Percentiles rank a stretch among this genome's conserved stretches.
Conservation (phyloP, 2,329 filamentous ascomycete species). For the Botrytis galanthina region DNA sequence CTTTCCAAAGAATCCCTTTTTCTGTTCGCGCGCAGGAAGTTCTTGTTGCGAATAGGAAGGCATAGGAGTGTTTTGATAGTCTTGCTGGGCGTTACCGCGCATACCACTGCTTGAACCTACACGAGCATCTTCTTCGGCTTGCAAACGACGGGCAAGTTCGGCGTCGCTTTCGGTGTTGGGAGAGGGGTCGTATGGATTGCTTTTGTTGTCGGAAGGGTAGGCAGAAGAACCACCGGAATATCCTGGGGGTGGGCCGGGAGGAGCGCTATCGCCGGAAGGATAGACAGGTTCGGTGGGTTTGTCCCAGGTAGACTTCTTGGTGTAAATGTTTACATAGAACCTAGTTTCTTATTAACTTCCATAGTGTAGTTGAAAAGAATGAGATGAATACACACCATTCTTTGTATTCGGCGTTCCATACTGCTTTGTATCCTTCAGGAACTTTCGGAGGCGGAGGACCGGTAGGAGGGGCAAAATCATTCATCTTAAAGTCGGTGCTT, state of each 20-base stretch:
- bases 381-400: conserved; percentile 60
- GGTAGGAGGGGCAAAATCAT: conserved; percentile 35
- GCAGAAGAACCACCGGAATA: conserved; percentile 40
- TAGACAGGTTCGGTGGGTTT: conserved; percentile 69
- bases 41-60: conserved; percentile 30
- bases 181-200: conserved; percentile 62
- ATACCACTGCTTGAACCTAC: conserved; percentile 27
- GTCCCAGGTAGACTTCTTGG: conserved; percentile 89
- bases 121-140: conserved; percentile 77
- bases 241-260: conserved; percentile 64
- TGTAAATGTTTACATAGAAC: conserved; percentile 90
- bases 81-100: conserved; percentile 27
- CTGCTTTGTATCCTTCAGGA: conserved; percentile 73
- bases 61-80: conserved; percentile 36
- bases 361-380: not conserved
- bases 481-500: conserved; percentile 27
- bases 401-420: conserved; percentile 85
- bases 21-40: conserved; percentile 45
- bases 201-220: conserved; percentile 53
- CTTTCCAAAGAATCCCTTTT: conserved; percentile 52
- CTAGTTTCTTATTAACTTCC: conserved; percentile 43
- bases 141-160: conserved; percentile 69
- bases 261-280: conserved; percentile 49
- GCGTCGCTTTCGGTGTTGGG: conserved; percentile 61
- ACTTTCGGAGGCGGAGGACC: conserved; percentile 48